Evolutionary conservation across 352 stramenopile species (phyloP).

Genomic region (Globisporangium abappressorium): DNA sequence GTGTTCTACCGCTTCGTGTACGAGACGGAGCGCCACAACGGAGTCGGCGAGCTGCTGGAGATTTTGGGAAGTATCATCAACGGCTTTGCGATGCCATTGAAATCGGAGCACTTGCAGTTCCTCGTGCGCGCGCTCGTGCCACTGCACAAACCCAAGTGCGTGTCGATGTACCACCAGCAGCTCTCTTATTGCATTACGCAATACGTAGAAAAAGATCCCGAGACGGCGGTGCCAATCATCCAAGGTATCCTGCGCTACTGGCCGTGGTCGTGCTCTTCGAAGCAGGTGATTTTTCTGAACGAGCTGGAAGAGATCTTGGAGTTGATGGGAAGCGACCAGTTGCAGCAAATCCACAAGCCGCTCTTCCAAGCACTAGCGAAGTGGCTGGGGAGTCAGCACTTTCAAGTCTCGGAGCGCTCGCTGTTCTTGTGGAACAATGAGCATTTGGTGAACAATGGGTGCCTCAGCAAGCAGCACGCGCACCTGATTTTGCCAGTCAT

Average conservation of each 20-base stretch:
- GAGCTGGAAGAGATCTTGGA: slow-evolving; percentile 99
- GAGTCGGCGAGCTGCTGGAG: slow-evolving; percentile 97
- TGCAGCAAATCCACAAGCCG: slow-evolving; percentile 71
- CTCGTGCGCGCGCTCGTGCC: slow-evolving; percentile 95
- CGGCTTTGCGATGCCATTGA: slow-evolving; percentile 99
- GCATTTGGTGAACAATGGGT: slow-evolving; percentile 95
- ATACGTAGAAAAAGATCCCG: slow-evolving; percentile 99
- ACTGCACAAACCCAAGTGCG: slow-evolving; percentile 97
- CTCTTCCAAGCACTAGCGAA: slow-evolving; percentile 81
- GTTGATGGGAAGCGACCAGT: slow-evolving; percentile 86
- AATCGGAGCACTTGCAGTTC: slow-evolving; percentile 97
- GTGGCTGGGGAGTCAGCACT: slow-evolving; percentile 94
- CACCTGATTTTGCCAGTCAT: slow-evolving; percentile 94
- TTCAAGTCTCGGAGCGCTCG: slow-evolving; percentile 95
- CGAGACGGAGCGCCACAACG: slow-evolving; percentile 95
- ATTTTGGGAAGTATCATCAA: slow-evolving; percentile 99
- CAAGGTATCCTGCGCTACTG: slow-evolving; percentile 94
- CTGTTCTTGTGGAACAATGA: slow-evolving; percentile 99
- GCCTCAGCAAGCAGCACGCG: slow-evolving; percentile 92
- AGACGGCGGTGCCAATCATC: slow-evolving; percentile 95
- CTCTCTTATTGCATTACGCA: slow-evolving; percentile 99
- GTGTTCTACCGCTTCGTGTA: slow-evolving; percentile 99
- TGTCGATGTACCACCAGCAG: slow-evolving; percentile 98
- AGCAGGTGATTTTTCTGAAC: slow-evolving; percentile 97
- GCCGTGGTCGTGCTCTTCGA: slow-evolving; percentile 93